Base-by-base conservation (phyloP, 805 yeast genomes). In the Candida mattraensis region DNA sequence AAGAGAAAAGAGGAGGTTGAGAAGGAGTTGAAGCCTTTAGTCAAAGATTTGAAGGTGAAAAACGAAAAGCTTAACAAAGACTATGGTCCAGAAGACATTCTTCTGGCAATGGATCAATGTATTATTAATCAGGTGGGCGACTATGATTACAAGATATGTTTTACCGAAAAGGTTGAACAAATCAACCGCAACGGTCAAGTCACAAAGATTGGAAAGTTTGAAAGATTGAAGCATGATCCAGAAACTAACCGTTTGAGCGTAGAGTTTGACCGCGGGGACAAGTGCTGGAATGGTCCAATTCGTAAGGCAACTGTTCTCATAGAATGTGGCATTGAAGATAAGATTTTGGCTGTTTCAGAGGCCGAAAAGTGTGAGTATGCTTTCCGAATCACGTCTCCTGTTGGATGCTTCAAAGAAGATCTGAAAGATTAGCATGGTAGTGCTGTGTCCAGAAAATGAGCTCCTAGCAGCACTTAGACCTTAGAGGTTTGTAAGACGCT, bases 201-300 rank as follows among this genome's bases (percentile, higher is more conserved):
- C 24, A 69, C 74, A 0, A 60, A 64, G 19, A 70, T 86, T 33
- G 94, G 94, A 2, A 48, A 37, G 10, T 72, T 51, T 17, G 48
- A 44, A 6, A 21, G 38, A 5, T 25, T 45, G 16, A 32, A 29
- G 7, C 34, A 27, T 26, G 44, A 50, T 17, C 44, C 39, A 5
- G 44, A 40, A 3, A 35, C 35, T 2, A 30, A 36, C 10, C 28
- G 34, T 9, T 39, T 54, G 18, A 44, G 37, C 9, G 24, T 62
- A 5, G 20, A 36, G 6, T 93, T 69, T 54, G 65, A 59, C 4
- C 54, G 66, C 13, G 99, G 99, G 14, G 80, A 78, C 26, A 74
- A 70, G 53, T 93, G 99, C 61, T 91, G 98, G 96, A 86, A 88
- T 56, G 99, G 99, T 0, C 97, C 97, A 5, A 58, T 66, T 18